Conservation (phyloP, 192 early-diverging fungal species). For the Gonapodya prolifera region DNA sequence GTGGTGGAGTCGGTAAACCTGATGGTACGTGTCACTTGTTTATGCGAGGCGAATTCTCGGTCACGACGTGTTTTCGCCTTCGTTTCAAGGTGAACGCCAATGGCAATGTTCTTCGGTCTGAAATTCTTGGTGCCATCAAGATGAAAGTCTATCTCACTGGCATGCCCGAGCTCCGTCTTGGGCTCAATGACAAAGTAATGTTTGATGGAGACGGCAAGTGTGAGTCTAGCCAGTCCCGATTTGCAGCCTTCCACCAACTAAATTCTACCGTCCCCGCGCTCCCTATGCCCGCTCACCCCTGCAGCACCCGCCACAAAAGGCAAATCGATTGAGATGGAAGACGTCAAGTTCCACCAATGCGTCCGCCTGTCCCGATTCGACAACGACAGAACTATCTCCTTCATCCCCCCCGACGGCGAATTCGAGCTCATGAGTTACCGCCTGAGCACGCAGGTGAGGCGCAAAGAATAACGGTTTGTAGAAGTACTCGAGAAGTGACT, state of each 20-base stretch:
- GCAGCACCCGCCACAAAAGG: constrained; percentile 14
- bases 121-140: constrained; percentile 69
- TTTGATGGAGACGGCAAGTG: constrained; percentile 51
- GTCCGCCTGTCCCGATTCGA: constrained; percentile 78
- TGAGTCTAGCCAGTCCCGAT: neutral
- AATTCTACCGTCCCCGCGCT: constrained; percentile 10
- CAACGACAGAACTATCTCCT: constrained; percentile 77
- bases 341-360: constrained; percentile 84
- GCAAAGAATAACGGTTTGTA: constrained; percentile 16
- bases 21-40: constrained; percentile 21
- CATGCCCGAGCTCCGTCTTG: constrained; percentile 74
- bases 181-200: constrained; percentile 81
- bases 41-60: neutral
- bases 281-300: no score
- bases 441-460: constrained; percentile 46
- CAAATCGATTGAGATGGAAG: constrained; percentile 83
- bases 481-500: neutral
- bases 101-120: constrained; percentile 45
- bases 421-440: constrained; percentile 88
- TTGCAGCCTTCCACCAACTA: neutral
- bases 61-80: neutral
- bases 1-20: constrained; percentile 64
- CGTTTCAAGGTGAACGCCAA: constrained; percentile 35
- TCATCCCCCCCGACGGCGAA: constrained; percentile 81
- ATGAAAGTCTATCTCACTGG: constrained; percentile 79